These are phyloP conservation scores for Fusarium marasasianum DNA, from an alignment of 2,329 filamentous ascomycete genomes.

Conservation along the genomic window DNA sequence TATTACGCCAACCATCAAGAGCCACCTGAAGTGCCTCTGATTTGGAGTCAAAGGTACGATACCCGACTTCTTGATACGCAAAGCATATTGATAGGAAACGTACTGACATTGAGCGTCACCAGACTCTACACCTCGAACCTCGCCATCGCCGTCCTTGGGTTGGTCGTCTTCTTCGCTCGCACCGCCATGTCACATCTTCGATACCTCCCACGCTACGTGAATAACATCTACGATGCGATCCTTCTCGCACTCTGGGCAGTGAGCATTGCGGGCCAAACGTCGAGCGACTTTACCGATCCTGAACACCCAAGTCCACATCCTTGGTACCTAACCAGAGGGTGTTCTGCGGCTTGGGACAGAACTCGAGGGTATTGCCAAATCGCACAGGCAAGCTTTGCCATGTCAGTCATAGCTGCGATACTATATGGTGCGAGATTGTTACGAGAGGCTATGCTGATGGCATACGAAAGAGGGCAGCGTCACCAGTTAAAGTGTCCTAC, in stretches of 20 bases:
- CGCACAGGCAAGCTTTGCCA: constrained; percentile 34
- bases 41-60: constrained; percentile 43
- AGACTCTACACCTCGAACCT: constrained; percentile 45
- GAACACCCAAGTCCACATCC: constrained; percentile 37
- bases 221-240: constrained; percentile 43
- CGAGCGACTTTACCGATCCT: constrained; percentile 40
- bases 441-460: constrained; percentile 10
- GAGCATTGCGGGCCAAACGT: constrained; percentile 35
- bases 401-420: constrained; percentile 32
- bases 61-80: too few relatives aligned
- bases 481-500: background rate
- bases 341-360: constrained; percentile 26
- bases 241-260: constrained; percentile 43
- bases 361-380: constrained; percentile 29
- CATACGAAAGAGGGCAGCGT: constrained; percentile 16
- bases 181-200: constrained; percentile 32
- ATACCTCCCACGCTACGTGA: constrained; percentile 38
- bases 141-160: constrained; percentile 44
- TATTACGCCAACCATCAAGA: constrained; percentile 46
- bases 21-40: constrained; percentile 40
- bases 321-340: constrained; percentile 42
- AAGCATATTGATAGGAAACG: background rate
- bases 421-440: constrained; percentile 32
- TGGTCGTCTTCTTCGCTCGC: constrained; percentile 42
- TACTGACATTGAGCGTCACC: background rate